Base-by-base conservation (phyloP, 495 filamentous ascomycete genomes). In the Haplographium delicatum region DNA sequence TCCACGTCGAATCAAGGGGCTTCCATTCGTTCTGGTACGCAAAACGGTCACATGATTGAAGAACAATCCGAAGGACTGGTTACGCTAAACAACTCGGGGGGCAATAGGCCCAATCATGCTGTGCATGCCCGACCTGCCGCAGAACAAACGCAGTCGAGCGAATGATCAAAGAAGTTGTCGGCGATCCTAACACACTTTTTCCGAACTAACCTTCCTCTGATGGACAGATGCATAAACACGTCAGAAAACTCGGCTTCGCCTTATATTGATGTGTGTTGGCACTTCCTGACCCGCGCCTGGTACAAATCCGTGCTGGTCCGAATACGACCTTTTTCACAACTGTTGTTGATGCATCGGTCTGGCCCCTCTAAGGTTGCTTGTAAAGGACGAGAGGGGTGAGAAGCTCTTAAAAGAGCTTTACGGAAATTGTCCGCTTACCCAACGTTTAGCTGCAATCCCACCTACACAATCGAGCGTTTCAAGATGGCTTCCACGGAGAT, bases 161-260 rank as follows among this genome's bases (percentile, higher is more conserved):
- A 41, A 41, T 41, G 47, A 42, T 6, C 23, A 22, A 18, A 19
- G 24, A 22, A 41, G n/a, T 24, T 27, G 37, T 24, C 22, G 30
- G 34, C 20, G 19, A 25, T 49, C 34, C 33, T 44, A 38, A 1
- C 39, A 28, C 50, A 23, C 20, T 6, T 19, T 34, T 37, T 18
- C 18, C 16, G 31, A 44, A 25, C 9, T 18, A 4, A 5, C 50
- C 19, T 38, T 33, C 20, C 28, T 15, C 22, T 38, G n/a, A 30
- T 35, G 39, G 16, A 8, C 26, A 26, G 27, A 50, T 35, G 57
- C 57, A 56, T 28, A 52, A 53, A 51, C 51, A 53, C 56, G 50
- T 53, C 56, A 56, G 51, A 45, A 30, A 39, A 38, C 2, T 6
- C 7, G 25, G 3, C 20, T 7, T 22, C 31, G 3, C 26, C n/a